Evolutionary conservation across 2,329 filamentous ascomycete species (phyloP), one percentile per base, ranked within the genome.

Genomic region (Pseudophaeomoniella oleicola): DNA sequence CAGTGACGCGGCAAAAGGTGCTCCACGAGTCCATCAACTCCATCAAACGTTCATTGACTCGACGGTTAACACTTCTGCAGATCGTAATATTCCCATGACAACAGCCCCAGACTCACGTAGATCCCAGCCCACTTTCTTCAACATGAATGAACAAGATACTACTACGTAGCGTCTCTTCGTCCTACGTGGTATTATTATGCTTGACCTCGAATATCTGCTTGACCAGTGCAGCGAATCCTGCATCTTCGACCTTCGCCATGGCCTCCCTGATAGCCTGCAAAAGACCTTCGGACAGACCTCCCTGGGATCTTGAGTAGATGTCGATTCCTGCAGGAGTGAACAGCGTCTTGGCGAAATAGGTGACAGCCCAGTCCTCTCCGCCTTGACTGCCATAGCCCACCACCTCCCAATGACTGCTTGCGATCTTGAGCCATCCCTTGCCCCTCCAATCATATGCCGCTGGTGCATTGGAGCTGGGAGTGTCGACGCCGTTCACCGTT

Each of bases 251-350:
- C 6, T 52, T 57, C 35, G 57, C 61, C 45, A 83, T 52, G 19
- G 64, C 72, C 31, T 57, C 55, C 51, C 71, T 64, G 41, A 88
- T 72, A 16, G 53, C 63, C 35, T 56, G 59, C 29, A 76, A 65
- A 37, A 75, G 72, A 51, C 62, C 67, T 39, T 69, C 59, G 37
- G 65, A 69, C 43, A 84, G 44, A 0, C 81, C 80, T 42, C 67
- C 69, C 36, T 59, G 67, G 12, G 68, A 64, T 46, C 80, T 67
- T 32, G 73, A 76, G 55, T 88, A 90, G 6, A 92, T 57, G 57
- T 93, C 85, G 18, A 93, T 50, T 0, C 85, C 85, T 39, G 84
- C 81, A 43, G 80, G 79, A 4, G 84, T 90, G 47, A 93, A 92
- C 32, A 87, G 46, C 16, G 82, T 92, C 50, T 81, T 78, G 43